Percentiles rank a stretch among this genome's conserved stretches.
Conservation (phyloP, 1,139 yeast species). For the Protomyces inundatus region DNA sequence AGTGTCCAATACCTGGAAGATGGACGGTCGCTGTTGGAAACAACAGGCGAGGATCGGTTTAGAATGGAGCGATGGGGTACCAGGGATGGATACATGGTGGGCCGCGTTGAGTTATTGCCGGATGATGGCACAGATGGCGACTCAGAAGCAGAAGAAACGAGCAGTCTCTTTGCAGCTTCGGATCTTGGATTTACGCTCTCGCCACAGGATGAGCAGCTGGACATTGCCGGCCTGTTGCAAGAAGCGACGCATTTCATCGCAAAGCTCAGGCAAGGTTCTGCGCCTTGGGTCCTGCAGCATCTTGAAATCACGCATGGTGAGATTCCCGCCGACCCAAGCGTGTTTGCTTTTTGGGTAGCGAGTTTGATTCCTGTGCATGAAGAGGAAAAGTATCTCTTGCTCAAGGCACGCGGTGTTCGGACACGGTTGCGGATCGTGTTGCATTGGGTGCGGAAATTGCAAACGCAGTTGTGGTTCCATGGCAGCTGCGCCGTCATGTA, state of each 20-base stretch:
- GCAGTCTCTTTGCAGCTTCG: slow-evolving; percentile 12
- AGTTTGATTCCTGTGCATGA: slow-evolving; percentile 24
- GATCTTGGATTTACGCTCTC: slow-evolving; percentile 4
- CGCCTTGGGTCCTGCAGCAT: slow-evolving; percentile 17
- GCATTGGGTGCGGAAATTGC: slow-evolving; percentile 24
- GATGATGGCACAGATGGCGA: slow-evolving; percentile 26
- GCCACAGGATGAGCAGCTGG: slow-evolving; percentile 7
- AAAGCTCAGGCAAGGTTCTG: slow-evolving; percentile 9
- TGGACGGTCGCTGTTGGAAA: slow-evolving; percentile 24
- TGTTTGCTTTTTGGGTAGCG: slow-evolving; percentile 26
- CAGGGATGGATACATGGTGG: slow-evolving; percentile 22
- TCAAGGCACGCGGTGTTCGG: slow-evolving; percentile 14
- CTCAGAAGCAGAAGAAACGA: neutral
- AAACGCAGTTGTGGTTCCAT: slow-evolving; percentile 23
- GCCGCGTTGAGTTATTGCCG: slow-evolving; percentile 15
- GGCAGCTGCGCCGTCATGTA: slow-evolving; percentile 21
- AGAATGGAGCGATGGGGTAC: slow-evolving; percentile 21
- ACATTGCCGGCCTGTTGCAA: slow-evolving; percentile 1
- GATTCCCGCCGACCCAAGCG: slow-evolving; percentile 15
- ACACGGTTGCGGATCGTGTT: slow-evolving; percentile 18
- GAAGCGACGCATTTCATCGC: slow-evolving; percentile 19
- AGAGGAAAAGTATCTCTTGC: slow-evolving; percentile 18
- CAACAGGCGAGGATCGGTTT: slow-evolving; percentile 24
- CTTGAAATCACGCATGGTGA: slow-evolving; percentile 22
- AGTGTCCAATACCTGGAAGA: slow-evolving; percentile 23